Percentiles rank a stretch among this genome's conserved stretches.
These are phyloP conservation scores for Plantago rigida DNA, from an alignment of 305 asterid genomes.

Conservation along the genomic window DNA sequence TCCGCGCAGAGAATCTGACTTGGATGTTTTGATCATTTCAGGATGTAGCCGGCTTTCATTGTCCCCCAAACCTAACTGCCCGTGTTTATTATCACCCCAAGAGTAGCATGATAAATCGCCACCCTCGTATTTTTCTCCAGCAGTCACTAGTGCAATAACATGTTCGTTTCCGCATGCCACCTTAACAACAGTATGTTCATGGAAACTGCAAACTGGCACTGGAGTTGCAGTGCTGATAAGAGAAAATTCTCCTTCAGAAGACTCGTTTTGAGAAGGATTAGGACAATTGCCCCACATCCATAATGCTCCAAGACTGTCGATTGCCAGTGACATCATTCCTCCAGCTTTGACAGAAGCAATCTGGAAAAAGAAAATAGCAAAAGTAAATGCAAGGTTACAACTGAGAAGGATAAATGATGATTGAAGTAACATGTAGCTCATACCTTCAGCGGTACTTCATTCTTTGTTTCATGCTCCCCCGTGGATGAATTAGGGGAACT, in stretches of 20 bases:
- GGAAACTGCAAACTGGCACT: slow-evolving; percentile 62
- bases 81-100: slow-evolving; percentile 80
- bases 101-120: slow-evolving; percentile 64
- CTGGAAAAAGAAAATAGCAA: slow-evolving; percentile 29
- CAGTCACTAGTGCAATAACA: slow-evolving; percentile 62
- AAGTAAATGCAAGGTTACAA: not conserved
- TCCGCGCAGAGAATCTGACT: slow-evolving; percentile 50
- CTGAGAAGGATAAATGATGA: slow-evolving; percentile 4
- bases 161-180: slow-evolving; percentile 92
- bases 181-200: slow-evolving; percentile 72
- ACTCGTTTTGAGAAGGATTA: slow-evolving; percentile 33
- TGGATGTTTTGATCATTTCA: slow-evolving; percentile 45
- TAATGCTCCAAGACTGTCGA: slow-evolving; percentile 55
- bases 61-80: slow-evolving; percentile 88
- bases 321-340: slow-evolving; percentile 87
- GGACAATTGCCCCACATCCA: slow-evolving; percentile 96
- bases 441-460: slow-evolving; percentile 53
- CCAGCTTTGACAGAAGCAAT: slow-evolving; percentile 68
- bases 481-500: slow-evolving; percentile 39
- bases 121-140: slow-evolving; percentile 52
- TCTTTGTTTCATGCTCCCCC: slow-evolving; percentile 30
- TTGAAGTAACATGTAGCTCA: slow-evolving; percentile 16
- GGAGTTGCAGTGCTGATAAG: slow-evolving; percentile 47
- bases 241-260: slow-evolving; percentile 36
- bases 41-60: slow-evolving; percentile 50